These are phyloP conservation scores for Hysterium pulicare DNA, from an alignment of 2,329 filamentous ascomycete genomes.

Conservation along the genomic window DNA sequence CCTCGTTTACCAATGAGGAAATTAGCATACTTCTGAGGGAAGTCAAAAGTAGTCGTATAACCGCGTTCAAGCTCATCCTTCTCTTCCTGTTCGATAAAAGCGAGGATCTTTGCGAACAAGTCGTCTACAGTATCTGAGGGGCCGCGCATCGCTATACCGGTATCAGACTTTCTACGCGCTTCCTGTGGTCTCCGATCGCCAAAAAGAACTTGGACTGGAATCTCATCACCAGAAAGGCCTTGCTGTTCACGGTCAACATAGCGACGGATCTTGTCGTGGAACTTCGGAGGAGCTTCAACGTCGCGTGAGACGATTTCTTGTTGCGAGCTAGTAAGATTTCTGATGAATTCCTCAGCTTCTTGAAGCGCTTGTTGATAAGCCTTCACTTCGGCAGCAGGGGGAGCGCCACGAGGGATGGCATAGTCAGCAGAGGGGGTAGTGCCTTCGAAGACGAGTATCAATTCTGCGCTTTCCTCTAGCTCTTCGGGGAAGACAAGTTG, in stretches of 20 bases:
- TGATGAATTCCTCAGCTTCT: constrained; percentile 56
- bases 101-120: constrained; percentile 68
- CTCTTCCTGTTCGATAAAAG: constrained; percentile 83
- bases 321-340: constrained; percentile 53
- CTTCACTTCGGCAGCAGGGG: constrained; percentile 52
- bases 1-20: constrained; percentile 68
- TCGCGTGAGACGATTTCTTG: constrained; percentile 53
- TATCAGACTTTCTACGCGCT: constrained; percentile 54
- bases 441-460: constrained; percentile 74
- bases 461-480: constrained; percentile 55
- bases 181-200: constrained; percentile 44
- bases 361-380: constrained; percentile 57
- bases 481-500: constrained; percentile 68
- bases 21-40: constrained; percentile 92
- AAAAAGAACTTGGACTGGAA: constrained; percentile 57
- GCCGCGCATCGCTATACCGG: constrained; percentile 69
- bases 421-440: constrained; percentile 52
- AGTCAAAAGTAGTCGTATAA: constrained; percentile 82
- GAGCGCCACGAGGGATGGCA: constrained; percentile 54
- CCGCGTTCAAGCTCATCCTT: constrained; percentile 91
- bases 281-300: constrained; percentile 56
- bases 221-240: constrained; percentile 43
- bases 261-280: constrained; percentile 61
- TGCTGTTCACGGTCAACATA: constrained; percentile 58
- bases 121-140: constrained; percentile 69